A percentile compares a stretch with the other conserved stretches of the same genome.
These are phyloP conservation scores for Jatropha multifida DNA, from an alignment of 441 rosid species.

Conservation along the genomic window DNA sequence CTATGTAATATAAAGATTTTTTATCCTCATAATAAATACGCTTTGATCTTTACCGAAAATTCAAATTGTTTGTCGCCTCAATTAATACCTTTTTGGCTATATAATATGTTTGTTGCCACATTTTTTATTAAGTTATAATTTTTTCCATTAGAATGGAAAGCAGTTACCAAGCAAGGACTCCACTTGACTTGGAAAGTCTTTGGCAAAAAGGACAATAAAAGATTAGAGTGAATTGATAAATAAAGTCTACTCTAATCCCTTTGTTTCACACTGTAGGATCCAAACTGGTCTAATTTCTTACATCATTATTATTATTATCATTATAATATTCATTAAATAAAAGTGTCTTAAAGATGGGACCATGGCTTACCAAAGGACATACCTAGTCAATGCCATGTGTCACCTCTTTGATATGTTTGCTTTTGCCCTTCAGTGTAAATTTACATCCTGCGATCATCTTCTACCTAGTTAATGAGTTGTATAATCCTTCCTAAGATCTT, in stretches of 20 bases:
- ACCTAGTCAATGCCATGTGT: background rate
- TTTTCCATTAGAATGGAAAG: background rate
- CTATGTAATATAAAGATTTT: too few species aligned
- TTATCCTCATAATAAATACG: too few species aligned
- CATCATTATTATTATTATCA: background rate
- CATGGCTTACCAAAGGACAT: background rate
- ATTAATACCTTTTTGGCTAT: too few species aligned
- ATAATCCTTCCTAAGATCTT: background rate
- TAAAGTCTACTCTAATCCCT: background rate
- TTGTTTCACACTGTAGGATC: background rate
- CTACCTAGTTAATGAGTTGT: background rate
- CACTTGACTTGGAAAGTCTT: constrained; percentile 26
- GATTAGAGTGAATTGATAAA: too few species aligned
- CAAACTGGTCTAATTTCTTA: background rate
- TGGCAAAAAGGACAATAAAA: background rate
- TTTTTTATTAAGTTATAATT: too few species aligned
- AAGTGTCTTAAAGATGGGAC: background rate
- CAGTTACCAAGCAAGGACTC: constrained; percentile 19
- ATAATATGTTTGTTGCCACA: too few species aligned
- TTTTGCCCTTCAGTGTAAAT: background rate
- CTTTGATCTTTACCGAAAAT: too few species aligned
- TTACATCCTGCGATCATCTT: background rate
- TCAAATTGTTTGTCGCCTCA: too few species aligned
- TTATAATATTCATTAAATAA: background rate
- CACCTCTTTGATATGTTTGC: background rate